Conservation (phyloP, 306 rosid species). For the Ochetophila trinervis region DNA sequence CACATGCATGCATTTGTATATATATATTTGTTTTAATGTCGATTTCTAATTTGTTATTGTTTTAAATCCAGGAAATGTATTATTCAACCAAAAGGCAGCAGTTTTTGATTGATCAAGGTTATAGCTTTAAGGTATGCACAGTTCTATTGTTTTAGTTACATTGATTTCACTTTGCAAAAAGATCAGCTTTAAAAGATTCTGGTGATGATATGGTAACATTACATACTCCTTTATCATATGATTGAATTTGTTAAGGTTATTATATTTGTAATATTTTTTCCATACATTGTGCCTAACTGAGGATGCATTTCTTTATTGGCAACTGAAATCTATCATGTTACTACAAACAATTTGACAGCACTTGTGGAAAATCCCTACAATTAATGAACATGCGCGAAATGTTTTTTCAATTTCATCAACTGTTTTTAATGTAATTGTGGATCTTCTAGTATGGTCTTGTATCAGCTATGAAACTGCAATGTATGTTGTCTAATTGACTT, state of each 20-base stretch:
- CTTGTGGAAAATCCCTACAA: no score
- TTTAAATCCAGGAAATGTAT: conserved; percentile 85
- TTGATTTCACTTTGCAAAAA: background rate
- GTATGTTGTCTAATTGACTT: conserved; percentile 6
- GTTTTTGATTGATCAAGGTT: conserved; percentile 97
- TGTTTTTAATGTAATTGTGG: no score
- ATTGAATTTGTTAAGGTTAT: background rate
- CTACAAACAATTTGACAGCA: no score
- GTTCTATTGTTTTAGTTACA: background rate
- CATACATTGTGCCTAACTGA: no score
- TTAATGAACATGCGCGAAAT: no score
- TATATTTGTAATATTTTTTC: no score
- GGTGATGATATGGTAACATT: no score
- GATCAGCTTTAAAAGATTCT: background rate
- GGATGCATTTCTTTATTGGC: no score
- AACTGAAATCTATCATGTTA: no score
- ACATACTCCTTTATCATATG: background rate
- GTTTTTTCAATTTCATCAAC: no score
- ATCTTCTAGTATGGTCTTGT: conserved; percentile 2
- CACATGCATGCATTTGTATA: background rate
- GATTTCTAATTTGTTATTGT: background rate
- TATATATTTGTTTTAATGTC: conserved; percentile 1
- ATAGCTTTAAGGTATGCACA: conserved; percentile 83
- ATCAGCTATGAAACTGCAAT: no score
- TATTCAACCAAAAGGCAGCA: conserved; percentile 96